These are phyloP conservation scores for Colletotrichum spinosum DNA, from an alignment of 2,329 filamentous ascomycete species.

Conservation along the genomic window DNA sequence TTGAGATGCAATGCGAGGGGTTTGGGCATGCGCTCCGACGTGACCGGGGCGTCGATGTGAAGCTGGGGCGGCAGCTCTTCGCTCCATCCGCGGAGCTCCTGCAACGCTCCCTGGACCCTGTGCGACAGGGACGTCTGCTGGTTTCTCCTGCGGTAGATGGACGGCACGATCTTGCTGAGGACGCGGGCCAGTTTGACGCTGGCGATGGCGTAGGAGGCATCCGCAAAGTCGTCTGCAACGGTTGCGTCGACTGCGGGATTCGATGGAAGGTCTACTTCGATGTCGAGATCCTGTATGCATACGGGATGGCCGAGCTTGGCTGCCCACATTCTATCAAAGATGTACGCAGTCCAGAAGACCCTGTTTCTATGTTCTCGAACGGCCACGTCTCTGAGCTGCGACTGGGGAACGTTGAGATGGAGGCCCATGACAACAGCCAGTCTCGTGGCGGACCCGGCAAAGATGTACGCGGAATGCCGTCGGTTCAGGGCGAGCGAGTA, in stretches of 20 bases:
- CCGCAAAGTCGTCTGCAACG: conserved; percentile 45
- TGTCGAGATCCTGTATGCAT: conserved; percentile 61
- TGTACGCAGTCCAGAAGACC: conserved; percentile 58
- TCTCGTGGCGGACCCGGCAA: conserved; percentile 58
- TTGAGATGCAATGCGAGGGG: conserved; percentile 48
- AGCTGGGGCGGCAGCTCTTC: conserved; percentile 46
- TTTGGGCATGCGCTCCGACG: conserved; percentile 40
- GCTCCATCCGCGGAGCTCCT: conserved; percentile 46
- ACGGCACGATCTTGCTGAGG: conserved; percentile 43
- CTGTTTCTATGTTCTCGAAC: conserved; percentile 53
- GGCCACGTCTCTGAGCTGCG: conserved; percentile 51
- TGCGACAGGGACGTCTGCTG: conserved; percentile 47
- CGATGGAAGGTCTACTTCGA: conserved; percentile 56
- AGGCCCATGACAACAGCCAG: conserved; percentile 57
- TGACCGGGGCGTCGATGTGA: conserved; percentile 42
- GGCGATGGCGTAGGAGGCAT: conserved; percentile 47
- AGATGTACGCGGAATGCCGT: conserved; percentile 55
- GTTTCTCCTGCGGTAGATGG: conserved; percentile 46
- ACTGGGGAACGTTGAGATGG: conserved; percentile 52
- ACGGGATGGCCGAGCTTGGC: conserved; percentile 61
- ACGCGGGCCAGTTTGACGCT: conserved; percentile 53
- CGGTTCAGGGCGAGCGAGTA: conserved; percentile 58
- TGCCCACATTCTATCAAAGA: conserved; percentile 59
- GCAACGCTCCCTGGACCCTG: conserved; percentile 47
- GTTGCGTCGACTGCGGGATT: conserved; percentile 44